These are phyloP conservation scores for Stagonosporopsis chrysanthemi DNA, from an alignment of 2,329 filamentous ascomycete genomes.

Conservation along the genomic window DNA sequence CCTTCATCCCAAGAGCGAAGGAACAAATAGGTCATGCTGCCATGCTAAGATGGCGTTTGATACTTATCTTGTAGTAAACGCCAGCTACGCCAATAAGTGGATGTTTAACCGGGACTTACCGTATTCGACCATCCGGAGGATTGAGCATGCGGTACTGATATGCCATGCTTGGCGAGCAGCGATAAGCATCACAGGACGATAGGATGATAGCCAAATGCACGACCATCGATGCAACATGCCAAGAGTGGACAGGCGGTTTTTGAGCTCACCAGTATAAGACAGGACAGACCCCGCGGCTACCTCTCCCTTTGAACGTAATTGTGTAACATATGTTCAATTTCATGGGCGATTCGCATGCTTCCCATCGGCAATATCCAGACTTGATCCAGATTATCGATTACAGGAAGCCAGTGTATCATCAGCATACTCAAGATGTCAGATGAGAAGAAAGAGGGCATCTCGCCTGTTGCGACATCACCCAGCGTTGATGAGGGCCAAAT, in stretches of 20 bases:
- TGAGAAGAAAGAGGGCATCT: conserved; percentile 36
- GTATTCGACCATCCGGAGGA: conserved; percentile 34
- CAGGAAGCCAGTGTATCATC: background rate
- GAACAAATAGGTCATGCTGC: background rate
- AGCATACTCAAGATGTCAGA: conserved; percentile 28
- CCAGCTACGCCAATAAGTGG: conserved; percentile 16
- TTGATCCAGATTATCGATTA: background rate
- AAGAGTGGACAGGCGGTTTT: conserved; percentile 14
- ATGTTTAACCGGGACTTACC: conserved; percentile 30
- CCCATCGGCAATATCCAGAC: background rate
- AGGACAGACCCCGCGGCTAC: background rate
- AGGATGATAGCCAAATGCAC: conserved; percentile 19
- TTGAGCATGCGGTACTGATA: conserved; percentile 26
- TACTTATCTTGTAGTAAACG: conserved; percentile 1
- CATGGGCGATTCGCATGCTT: background rate
- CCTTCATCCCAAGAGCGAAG: background rate
- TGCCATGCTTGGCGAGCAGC: conserved; percentile 17
- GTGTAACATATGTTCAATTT: background rate
- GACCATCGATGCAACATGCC: conserved; percentile 16
- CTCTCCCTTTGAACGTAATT: background rate
- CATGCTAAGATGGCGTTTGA: conserved; percentile 8
- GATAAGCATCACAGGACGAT: conserved; percentile 26
- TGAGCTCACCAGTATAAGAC: conserved; percentile 7
- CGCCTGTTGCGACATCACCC: conserved; percentile 26
- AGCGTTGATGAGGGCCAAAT: conserved; percentile 41